Evolutionary conservation across 441 rosid genomes (phyloP).

Genomic region (Gossypium lobatum): DNA sequence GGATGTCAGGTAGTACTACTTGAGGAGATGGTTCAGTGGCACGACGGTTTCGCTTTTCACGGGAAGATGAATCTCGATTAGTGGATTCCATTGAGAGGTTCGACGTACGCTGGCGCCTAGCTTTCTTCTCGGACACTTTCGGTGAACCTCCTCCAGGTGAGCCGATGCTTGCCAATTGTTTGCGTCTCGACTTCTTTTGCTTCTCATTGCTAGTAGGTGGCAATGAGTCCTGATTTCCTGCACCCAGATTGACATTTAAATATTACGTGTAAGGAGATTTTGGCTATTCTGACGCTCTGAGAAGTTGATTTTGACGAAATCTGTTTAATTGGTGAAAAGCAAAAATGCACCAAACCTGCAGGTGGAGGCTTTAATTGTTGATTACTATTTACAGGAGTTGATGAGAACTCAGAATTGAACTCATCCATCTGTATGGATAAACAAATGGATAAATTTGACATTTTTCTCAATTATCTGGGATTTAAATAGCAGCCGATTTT

Average conservation of each 20-base stretch:
- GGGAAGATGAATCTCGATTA: constrained; percentile 25
- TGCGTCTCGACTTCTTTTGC: constrained; percentile 45
- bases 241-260: constrained; percentile 2
- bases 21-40: constrained; percentile 36
- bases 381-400: constrained; percentile 23
- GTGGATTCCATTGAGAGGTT: constrained; percentile 35
- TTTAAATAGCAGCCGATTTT: background rate
- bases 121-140: constrained; percentile 29
- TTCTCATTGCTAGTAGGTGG: constrained; percentile 23
- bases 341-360: background rate
- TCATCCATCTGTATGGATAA: constrained; percentile 53
- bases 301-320: too few relatives aligned
- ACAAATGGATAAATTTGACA: background rate
- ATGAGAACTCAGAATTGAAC: constrained; percentile 31
- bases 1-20: constrained; percentile 14
- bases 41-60: constrained; percentile 20
- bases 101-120: constrained; percentile 40
- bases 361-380: constrained; percentile 7
- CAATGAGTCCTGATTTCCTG: constrained; percentile 10
- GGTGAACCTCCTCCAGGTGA: constrained; percentile 37
- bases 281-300: too few relatives aligned
- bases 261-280: constrained; percentile 14
- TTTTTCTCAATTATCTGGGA: background rate
- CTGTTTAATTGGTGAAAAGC: too few relatives aligned
- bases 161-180: constrained; percentile 22